Evolutionary conservation across 108 stramenopile species (phyloP), one percentile per base, ranked within the genome.

Genomic region (Fragilaria radians): DNA sequence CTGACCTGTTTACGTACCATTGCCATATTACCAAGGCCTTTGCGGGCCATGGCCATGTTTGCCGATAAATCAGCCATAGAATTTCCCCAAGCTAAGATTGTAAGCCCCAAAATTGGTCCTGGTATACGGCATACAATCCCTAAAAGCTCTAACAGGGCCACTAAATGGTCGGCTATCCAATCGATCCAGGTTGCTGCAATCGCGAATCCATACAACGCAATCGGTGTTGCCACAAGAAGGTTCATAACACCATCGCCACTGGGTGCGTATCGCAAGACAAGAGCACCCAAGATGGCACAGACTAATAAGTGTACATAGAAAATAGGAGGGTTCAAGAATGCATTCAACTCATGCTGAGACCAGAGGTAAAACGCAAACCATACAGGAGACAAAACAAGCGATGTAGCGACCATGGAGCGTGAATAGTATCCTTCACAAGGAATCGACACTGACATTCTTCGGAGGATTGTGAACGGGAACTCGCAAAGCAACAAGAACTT

Each of bases 31-130:
- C 82, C 88, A 23, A 92, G 59, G 0, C 98, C 96, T 55, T 94
- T 94, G 55, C 80, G 86, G 0, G 98, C 95, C 76, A 99, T 81
- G 51, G 96, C 88, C 1, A 94, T 66, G 65, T 99, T 96, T 21
- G 98, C 92, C 52, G 82, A 73, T 24, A 97, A 63, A 71, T 99
- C 98, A 25, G 91, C 94, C 52, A 90, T 64, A 11, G 83, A 86
- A 65, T 96, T 96, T 17, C 95, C 97, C 90, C 95, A 97, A 1
- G 97, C 97, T 4, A 99, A 81, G 31, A 97, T 62, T 0, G 96
- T 99, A 11, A 97, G 50, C 5, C 96, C 98, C 61, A 99, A 79
- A 34, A 99, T 70, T 33, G 83, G 67, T 4, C 71, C 70, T 0
- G 96, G 94, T 45, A 97, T 86, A 34, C 74, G 72, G 36, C 80